Base-by-base conservation (phyloP, 306 rosid genomes). In the Quillaja saponaria region DNA sequence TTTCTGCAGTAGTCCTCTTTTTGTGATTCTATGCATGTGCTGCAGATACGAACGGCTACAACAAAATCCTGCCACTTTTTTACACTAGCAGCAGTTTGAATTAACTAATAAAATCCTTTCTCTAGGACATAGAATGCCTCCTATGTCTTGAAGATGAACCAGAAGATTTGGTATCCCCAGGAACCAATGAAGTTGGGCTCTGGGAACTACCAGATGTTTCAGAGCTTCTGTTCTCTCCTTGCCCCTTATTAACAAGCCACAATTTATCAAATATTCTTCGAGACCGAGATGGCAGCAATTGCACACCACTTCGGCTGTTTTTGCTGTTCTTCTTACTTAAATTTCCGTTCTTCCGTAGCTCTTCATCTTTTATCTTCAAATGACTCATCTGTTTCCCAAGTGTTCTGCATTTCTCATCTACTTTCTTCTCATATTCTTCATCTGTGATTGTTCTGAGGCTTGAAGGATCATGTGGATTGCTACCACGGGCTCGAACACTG, bases 141-240 rank as follows among this genome's bases (percentile, higher is more conserved):
- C 90, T 52, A 72, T 81, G 89, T 73, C 99, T 89, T 58, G 94
- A 65, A 12, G 87, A 82, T 49, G 94, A 82, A 55, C 86, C 79
- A 11, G 86, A 80, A 63, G 91, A 87, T 71, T 94, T 94, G 50
- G 78, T 68, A 42, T 89, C 87, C 21, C 89, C 90, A 16, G 83
- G 87, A 63, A 62, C 87, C 33, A 83, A n/a, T 42, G 96, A 92
- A 47, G 87, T 85, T 17, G 95, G 99, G 64, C 97, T 89, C 68
- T 89, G 90, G 47, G 99, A 94, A 71, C 97, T 90, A 58, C 83
- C 97, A 6, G 99, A 94, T 5, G 97, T 89, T 65, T 94, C 97
- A 0, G 95, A 84, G 62, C 97, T 86, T 76, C 66, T 82, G 58
- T 86, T 85, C 47, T 78, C 99, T 46, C 81, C 96, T 4, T 81